phyloP scores from a whole-genome alignment of 225 moss, liverwort and hornwort species.

The Marchantia paleacea region DNA sequence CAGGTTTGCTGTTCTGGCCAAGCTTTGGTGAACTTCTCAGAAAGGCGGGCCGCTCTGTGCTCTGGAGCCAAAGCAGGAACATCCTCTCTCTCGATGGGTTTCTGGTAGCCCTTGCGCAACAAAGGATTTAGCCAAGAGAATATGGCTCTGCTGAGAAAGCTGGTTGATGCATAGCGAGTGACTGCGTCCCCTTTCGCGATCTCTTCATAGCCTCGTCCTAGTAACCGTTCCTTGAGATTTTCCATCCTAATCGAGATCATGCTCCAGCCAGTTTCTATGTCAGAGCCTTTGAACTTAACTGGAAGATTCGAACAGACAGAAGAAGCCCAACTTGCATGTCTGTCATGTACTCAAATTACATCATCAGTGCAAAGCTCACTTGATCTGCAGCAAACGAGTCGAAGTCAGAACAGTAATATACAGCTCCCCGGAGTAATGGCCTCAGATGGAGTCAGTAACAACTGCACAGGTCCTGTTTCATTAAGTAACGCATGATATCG shows the following conservation, averaged over 20 bases:
- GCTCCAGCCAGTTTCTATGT: not conserved
- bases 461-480: no score
- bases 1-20: constrained; percentile 29
- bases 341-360: not conserved
- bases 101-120: constrained; percentile 33
- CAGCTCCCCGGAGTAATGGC: no score
- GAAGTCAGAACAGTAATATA: no score
- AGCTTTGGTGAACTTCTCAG: constrained; percentile 34
- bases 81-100: constrained; percentile 47
- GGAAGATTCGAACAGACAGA: not conserved
- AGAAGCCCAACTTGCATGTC: not conserved
- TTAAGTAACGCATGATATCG: no score
- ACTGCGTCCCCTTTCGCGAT: not conserved
- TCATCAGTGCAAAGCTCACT: no score
- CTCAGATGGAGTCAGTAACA: no score
- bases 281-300: not conserved
- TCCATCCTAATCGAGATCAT: not conserved
- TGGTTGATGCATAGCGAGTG: constrained; percentile 25
- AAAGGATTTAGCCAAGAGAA: constrained; percentile 71
- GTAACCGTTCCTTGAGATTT: not conserved
- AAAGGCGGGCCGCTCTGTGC: constrained; percentile 36
- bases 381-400: no score
- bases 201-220: not conserved
- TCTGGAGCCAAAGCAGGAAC: constrained; percentile 51
- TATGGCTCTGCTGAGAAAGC: constrained; percentile 45